Base-by-base conservation (phyloP, 371 early-diverging fungal species). In the Mucor plumbeus region DNA sequence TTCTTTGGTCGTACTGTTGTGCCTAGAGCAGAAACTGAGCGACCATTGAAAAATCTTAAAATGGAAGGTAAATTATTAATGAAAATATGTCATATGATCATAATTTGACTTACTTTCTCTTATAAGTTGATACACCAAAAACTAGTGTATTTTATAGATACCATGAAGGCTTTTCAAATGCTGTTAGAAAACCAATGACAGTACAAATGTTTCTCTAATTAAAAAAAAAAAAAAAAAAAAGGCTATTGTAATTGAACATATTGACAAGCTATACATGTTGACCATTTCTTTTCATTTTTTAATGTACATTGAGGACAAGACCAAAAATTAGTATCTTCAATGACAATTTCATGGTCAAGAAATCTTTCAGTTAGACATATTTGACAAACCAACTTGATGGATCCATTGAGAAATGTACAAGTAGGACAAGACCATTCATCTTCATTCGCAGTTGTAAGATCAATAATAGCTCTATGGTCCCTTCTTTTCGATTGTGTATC, bases 101-200 rank as follows among this genome's bases (percentile, higher is more conserved):
- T 17, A 57, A 64, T 39, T 21, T 6, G 6, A 19, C 4, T 5
- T 26, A 33, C 26, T 53, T 35, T 7, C 14, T 43, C 13, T 59
- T 44, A 44, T 15, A 34, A 70, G 68, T 66, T 31, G 74, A 67
- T 54, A 40, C 38, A 55, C 43, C 63, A 31, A 59, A 68, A 39
- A 39, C 69, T 0, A n/a, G 39, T 39, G 63, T 72, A 14, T 54
- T 70, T 44, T 79, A 77, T 59, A 62, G 69, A 59, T 74, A 76
- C 64, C 79, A 75, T 59, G 74, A 75, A 71, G 80, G 97, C 1
- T 95, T 90, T 72, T 94, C 97, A 7, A 97, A 97, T 77, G 98
- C 97, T 5, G 96, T 97, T 35, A 79, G 91, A 53, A 91, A 87
- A 60, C 88, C 93, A 3, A 85, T 93, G 56, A 77, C 75, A 41